Evolutionary conservation across 2,329 filamentous ascomycete species (phyloP).

Genomic region (Epichloe glyceriae): DNA sequence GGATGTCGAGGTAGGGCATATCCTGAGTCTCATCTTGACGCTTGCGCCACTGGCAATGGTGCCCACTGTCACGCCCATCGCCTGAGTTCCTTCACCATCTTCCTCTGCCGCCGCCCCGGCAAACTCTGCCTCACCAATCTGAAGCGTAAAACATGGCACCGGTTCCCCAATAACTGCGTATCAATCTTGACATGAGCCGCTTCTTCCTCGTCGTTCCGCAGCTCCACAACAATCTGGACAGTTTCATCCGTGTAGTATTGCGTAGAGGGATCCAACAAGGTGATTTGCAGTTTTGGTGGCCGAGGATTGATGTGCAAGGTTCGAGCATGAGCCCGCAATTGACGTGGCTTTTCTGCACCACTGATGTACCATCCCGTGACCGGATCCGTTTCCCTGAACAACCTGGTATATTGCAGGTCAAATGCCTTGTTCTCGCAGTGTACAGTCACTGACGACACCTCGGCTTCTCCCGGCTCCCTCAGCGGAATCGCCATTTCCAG

Average conservation of each 20-base stretch:
- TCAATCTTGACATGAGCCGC: slow-evolving; percentile 61
- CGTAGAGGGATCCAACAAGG: slow-evolving; percentile 44
- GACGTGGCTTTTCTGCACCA: slow-evolving; percentile 28
- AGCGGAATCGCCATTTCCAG: slow-evolving; percentile 61
- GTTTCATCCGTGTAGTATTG: slow-evolving; percentile 80
- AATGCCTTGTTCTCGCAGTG: slow-evolving; percentile 53
- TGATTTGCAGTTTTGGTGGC: slow-evolving; percentile 80
- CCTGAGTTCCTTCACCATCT: slow-evolving; percentile 27
- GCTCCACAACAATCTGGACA: slow-evolving; percentile 53
- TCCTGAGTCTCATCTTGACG: slow-evolving; percentile 30
- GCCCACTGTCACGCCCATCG: slow-evolving; percentile 30
- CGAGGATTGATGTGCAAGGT: slow-evolving; percentile 67
- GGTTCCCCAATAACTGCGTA: slow-evolving; percentile 47
- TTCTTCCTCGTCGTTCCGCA: slow-evolving; percentile 75
- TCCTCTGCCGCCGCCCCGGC: slow-evolving; percentile 16
- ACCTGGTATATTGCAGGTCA: slow-evolving; percentile 52
- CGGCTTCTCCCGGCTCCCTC: slow-evolving; percentile 69
- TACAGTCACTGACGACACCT: slow-evolving; percentile 50
- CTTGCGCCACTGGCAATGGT: slow-evolving; percentile 34
- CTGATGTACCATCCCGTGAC: slow-evolving; percentile 38
- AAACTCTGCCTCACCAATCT: slow-evolving; percentile 21
- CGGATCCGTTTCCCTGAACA: slow-evolving; percentile 29
- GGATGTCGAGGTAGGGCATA: slow-evolving; percentile 36
- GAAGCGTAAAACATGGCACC: slow-evolving; percentile 32
- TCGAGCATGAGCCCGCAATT: slow-evolving; percentile 36